Percentiles rank a stretch among this genome's conserved stretches.
phyloP scores from a whole-genome alignment of 73 alveolate genomes.

The Symbiodinium pilosum region DNA sequence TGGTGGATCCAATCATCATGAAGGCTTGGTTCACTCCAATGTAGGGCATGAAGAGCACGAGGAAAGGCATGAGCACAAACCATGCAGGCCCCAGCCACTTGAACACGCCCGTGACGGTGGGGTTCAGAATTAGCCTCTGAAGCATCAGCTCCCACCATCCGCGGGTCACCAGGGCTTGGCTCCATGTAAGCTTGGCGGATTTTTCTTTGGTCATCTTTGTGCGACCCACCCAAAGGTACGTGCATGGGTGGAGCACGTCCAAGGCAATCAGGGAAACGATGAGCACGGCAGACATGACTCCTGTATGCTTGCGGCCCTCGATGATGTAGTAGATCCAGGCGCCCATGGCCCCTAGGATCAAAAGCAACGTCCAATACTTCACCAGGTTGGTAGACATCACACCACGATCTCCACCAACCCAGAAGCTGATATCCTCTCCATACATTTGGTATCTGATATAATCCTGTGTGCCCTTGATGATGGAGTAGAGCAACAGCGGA shows the following conservation, averaged over 20 bases:
- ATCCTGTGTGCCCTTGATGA: slow-evolving; percentile 69
- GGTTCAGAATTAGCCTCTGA: slow-evolving; percentile 40
- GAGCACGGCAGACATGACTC: slow-evolving; percentile 80
- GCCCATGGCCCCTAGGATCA: slow-evolving; percentile 76
- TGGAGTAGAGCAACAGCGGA: slow-evolving; percentile 74
- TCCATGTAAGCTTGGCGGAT: slow-evolving; percentile 85
- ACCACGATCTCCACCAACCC: slow-evolving; percentile 94
- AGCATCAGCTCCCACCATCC: slow-evolving; percentile 90
- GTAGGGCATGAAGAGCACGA: slow-evolving; percentile 92
- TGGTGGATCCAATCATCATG: slow-evolving; percentile 92
- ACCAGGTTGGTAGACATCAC: slow-evolving; percentile 88
- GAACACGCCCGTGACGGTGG: slow-evolving; percentile 73
- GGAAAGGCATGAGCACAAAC: slow-evolving; percentile 89
- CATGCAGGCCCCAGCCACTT: slow-evolving; percentile 89
- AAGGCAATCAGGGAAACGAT: slow-evolving; percentile 74
- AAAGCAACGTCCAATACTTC: slow-evolving; percentile 75
- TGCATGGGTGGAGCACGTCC: slow-evolving; percentile 91
- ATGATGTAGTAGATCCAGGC: slow-evolving; percentile 80
- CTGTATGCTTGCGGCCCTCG: slow-evolving; percentile 89
- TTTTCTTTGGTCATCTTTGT: slow-evolving; percentile 35
- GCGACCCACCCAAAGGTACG: slow-evolving; percentile 85
- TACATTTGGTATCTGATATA: slow-evolving; percentile 85
- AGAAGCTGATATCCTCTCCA: slow-evolving; percentile 87
- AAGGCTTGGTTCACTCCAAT: slow-evolving; percentile 93
- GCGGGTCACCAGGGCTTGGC: slow-evolving; percentile 66